Evolutionary conservation across 305 asterid species (phyloP), one percentile per base, ranked within the genome.

Genomic region (Fraxinus dipetala): DNA sequence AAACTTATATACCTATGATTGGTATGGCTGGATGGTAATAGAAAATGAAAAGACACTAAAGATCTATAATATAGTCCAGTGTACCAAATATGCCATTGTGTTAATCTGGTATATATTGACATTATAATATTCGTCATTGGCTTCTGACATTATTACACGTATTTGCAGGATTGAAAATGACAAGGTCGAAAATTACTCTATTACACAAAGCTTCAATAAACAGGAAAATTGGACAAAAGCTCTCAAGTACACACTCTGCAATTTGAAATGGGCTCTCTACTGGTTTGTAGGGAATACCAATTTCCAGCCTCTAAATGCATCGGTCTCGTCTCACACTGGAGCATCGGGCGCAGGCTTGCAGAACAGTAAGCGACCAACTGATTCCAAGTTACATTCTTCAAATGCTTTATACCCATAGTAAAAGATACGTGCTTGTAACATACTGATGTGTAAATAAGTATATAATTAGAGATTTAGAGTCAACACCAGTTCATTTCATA

Each of bases 201-300:
- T 96, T 63, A 95, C 98, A 0, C 98, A 93, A 84, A 96, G 99
- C 92, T 96, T 94, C 90, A 96, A 93, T 59, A 95, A 96, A 81
- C 98, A 80, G 56, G 99, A 94, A 84, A 91, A 92, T 81, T 96
- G 99, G 99, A 96, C 99, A 48, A 96, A 96, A 90, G 99, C 99
- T 86, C 98, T 96, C 75, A 96, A 96, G 86, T 94, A 96, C 85
- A 96, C 98, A 2, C 98, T 96, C 72, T 92, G 98, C 89, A 90
- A 94, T 89, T 90, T 96, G 89, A 94, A 96, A 86, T 96, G 98
- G 98, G 97, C 94, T 45, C 97, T 96, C 67, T 96, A 90, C 91
- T 96, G 99, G 99, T 96, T 96, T 79, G 95, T 96, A 4, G 98
- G 98, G 74, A 96, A 94, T 84, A 93, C 98, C 1, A 92, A 92